Evolutionary conservation across 2,329 filamentous ascomycete genomes (phyloP).

Genomic region (Pseudogymnoascus sp.): DNA sequence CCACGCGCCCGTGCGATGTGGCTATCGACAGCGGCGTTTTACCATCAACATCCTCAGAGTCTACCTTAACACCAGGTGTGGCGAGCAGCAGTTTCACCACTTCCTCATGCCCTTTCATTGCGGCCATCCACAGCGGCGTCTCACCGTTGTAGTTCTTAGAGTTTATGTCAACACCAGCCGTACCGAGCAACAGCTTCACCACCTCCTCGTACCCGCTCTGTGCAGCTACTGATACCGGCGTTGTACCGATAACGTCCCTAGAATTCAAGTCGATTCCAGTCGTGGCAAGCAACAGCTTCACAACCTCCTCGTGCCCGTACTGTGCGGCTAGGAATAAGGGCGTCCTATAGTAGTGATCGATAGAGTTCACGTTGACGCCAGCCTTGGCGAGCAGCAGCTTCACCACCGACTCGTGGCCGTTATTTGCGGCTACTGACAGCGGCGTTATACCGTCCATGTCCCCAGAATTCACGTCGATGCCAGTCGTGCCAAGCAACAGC

Average conservation of each 20-base stretch:
- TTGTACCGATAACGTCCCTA: neutral
- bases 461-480: neutral
- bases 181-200: constrained; percentile 1
- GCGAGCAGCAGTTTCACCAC: constrained; percentile 23
- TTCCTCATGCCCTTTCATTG: constrained; percentile 16
- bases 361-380: too few species aligned
- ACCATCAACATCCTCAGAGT: neutral
- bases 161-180: neutral
- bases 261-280: neutral
- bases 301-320: constrained; percentile 25
- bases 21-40: constrained; percentile 5
- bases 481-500: constrained; percentile 1
- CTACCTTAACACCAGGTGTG: neutral
- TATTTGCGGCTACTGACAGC: neutral
- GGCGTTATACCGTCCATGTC: neutral
- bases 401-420: constrained; percentile 7
- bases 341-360: too few species aligned
- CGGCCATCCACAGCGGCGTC: too few species aligned
- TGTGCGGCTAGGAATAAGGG: too few species aligned
- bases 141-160: neutral
- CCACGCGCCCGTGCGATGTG: too few species aligned
- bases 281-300: constrained; percentile 15
- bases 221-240: neutral
- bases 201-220: neutral
- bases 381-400: constrained; percentile 8